Evolutionary conservation across 495 filamentous ascomycete species (phyloP).

Genomic region (Terfezia boudieri): DNA sequence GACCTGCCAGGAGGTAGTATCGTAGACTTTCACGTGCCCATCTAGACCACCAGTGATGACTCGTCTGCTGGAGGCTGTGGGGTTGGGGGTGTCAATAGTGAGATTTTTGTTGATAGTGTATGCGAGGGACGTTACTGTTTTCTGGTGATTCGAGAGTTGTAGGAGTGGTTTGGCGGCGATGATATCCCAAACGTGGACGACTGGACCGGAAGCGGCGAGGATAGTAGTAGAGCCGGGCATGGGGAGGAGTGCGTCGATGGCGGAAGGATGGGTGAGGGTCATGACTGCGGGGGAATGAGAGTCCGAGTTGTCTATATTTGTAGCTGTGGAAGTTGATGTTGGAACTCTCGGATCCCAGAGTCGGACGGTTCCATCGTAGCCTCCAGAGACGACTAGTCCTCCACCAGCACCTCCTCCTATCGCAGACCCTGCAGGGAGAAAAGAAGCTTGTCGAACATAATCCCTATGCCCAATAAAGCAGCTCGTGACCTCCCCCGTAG

Average conservation of each 20-base stretch:
- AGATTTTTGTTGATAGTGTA: background rate
- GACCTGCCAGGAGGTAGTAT: slow-evolving; percentile 78
- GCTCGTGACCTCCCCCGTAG: slow-evolving; percentile 46
- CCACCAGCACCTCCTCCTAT: slow-evolving; percentile 39
- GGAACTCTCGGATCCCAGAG: slow-evolving; percentile 76
- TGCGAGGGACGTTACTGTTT: slow-evolving; percentile 68
- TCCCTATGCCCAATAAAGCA: slow-evolving; percentile 77
- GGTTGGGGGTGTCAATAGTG: slow-evolving; percentile 17
- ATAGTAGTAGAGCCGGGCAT: slow-evolving; percentile 69
- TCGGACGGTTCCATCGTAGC: slow-evolving; percentile 82
- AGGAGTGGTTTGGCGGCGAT: slow-evolving; percentile 73
- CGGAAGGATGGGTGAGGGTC: slow-evolving; percentile 76
- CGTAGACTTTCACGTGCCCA: slow-evolving; percentile 90
- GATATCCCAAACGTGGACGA: slow-evolving; percentile 83
- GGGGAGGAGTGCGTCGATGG: slow-evolving; percentile 68
- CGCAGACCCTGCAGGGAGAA: slow-evolving; percentile 35
- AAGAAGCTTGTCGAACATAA: slow-evolving; percentile 70
- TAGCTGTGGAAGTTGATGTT: slow-evolving; percentile 6
- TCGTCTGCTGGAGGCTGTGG: slow-evolving; percentile 40
- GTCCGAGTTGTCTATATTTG: background rate
- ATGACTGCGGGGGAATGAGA: slow-evolving; percentile 33
- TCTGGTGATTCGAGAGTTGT: slow-evolving; percentile 82
- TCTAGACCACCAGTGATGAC: slow-evolving; percentile 75
- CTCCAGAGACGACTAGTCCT: slow-evolving; percentile 59
- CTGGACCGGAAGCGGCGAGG: slow-evolving; percentile 62